Conservation (phyloP, 2,329 filamentous ascomycete genomes). For the Penicillium nordicum region DNA sequence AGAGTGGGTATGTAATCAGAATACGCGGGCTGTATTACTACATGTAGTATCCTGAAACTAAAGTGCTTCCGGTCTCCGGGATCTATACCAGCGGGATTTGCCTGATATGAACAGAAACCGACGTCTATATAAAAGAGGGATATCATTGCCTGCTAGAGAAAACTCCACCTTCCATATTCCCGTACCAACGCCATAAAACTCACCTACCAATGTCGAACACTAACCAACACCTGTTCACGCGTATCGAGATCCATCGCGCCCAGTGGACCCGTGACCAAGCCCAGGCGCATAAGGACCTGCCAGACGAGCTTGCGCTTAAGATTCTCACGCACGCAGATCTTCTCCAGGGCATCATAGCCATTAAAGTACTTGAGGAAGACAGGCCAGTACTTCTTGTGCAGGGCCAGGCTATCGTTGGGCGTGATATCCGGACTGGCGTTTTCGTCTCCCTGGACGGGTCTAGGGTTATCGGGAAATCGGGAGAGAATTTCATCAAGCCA, state of each 20-base stretch:
- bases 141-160: slow-evolving; percentile 1
- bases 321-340: slow-evolving; percentile 78
- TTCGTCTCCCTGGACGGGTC: slow-evolving; percentile 3
- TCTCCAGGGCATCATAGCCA: slow-evolving; percentile 77
- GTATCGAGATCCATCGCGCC: slow-evolving; percentile 30
- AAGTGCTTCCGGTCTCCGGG: not conserved
- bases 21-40: slow-evolving; percentile 18
- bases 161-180: not conserved
- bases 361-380: slow-evolving; percentile 82
- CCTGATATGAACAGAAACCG: not conserved
- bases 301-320: slow-evolving; percentile 71
- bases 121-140: not conserved
- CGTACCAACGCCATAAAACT: not conserved
- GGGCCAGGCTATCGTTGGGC: slow-evolving; percentile 23
- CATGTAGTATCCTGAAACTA: not conserved
- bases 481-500: slow-evolving; percentile 55
- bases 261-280: slow-evolving; percentile 55
- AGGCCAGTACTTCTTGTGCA: slow-evolving; percentile 64
- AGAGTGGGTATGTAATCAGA: slow-evolving; percentile 24
- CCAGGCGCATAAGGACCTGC: slow-evolving; percentile 59
- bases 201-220: slow-evolving; percentile 65
- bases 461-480: slow-evolving; percentile 33
- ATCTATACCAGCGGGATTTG: slow-evolving; percentile 1
- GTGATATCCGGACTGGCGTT: slow-evolving; percentile 17
- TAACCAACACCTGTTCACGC: slow-evolving; percentile 51